A percentile compares a stretch with the other conserved stretches of the same genome.
These are phyloP conservation scores for Pachysandra terminalis DNA, from an alignment of 164 flowering plant species.

Conservation along the genomic window DNA sequence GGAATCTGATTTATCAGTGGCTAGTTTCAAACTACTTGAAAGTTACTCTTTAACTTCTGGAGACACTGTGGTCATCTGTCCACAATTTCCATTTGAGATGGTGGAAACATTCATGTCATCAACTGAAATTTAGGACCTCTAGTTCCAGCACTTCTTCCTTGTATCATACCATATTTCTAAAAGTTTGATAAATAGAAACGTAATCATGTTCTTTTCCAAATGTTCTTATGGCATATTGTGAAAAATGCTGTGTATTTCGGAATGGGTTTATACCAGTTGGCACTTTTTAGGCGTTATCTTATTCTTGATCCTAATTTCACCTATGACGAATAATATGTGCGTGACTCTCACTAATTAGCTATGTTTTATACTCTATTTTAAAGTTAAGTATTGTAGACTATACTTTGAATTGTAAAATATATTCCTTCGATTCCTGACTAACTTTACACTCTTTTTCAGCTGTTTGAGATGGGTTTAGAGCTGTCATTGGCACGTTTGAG, in stretches of 20 bases:
- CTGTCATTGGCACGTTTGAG: conserved; percentile 90
- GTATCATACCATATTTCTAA: neutral
- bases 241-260: neutral
- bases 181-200: too few relatives aligned
- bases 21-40: too few relatives aligned
- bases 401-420: neutral
- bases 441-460: conserved; percentile 38
- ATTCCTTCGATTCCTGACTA: conserved; percentile 4
- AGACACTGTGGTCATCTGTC: neutral
- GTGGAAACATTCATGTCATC: neutral
- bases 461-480: conserved; percentile 99
- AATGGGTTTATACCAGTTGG: neutral
- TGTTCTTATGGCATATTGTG: neutral
- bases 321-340: neutral
- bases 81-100: neutral
- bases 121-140: neutral
- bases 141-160: neutral
- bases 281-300: neutral
- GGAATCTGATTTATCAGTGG: too few relatives aligned
- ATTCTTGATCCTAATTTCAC: neutral
- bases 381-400: neutral
- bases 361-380: too few relatives aligned
- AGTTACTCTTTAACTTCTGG: neutral
- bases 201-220: too few relatives aligned
- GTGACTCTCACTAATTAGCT: neutral